Conservation (phyloP, 1,139 yeast genomes). For the Sugiyamaella xylanicola region DNA sequence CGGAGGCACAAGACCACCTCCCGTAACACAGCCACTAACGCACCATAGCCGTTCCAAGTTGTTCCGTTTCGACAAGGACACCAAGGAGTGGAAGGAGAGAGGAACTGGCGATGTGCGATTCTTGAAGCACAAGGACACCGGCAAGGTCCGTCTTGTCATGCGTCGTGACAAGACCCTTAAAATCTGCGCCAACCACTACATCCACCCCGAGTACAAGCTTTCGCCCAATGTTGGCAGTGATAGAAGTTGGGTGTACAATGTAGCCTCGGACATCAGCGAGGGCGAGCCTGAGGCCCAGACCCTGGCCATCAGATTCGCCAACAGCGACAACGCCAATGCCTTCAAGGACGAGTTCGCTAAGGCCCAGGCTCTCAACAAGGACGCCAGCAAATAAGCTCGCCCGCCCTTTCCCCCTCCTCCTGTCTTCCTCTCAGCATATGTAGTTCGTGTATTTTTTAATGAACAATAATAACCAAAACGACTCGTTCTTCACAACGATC, state of each 20-base stretch:
- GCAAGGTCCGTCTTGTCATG: slow-evolving; percentile 89
- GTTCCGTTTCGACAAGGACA: slow-evolving; percentile 75
- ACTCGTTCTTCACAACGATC: no score
- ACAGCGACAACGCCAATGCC: slow-evolving; percentile 94
- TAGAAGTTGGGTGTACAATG: slow-evolving; percentile 97
- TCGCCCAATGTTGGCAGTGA: slow-evolving; percentile 96
- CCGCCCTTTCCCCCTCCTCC: not conserved
- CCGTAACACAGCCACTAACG: not conserved
- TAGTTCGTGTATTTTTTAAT: slow-evolving; percentile 13
- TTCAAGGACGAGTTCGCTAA: slow-evolving; percentile 90
- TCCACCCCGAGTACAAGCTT: slow-evolving; percentile 80
- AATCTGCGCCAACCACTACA: slow-evolving; percentile 96
- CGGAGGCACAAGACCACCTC: slow-evolving; percentile 2
- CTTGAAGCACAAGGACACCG: slow-evolving; percentile 79
- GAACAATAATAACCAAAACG: not conserved
- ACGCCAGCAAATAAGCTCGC: slow-evolving; percentile 33
- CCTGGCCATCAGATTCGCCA: slow-evolving; percentile 95
- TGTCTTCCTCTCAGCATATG: no score
- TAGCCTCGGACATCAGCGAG: slow-evolving; percentile 92
- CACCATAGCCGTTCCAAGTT: slow-evolving; percentile 73
- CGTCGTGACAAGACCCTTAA: slow-evolving; percentile 98
- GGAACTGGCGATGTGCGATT: slow-evolving; percentile 98
- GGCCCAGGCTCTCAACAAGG: slow-evolving; percentile 69
- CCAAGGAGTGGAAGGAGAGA: slow-evolving; percentile 98
- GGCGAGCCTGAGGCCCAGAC: slow-evolving; percentile 97